phyloP scores from a whole-genome alignment of 371 early-diverging fungal species.

The Mucor circinelloides region DNA sequence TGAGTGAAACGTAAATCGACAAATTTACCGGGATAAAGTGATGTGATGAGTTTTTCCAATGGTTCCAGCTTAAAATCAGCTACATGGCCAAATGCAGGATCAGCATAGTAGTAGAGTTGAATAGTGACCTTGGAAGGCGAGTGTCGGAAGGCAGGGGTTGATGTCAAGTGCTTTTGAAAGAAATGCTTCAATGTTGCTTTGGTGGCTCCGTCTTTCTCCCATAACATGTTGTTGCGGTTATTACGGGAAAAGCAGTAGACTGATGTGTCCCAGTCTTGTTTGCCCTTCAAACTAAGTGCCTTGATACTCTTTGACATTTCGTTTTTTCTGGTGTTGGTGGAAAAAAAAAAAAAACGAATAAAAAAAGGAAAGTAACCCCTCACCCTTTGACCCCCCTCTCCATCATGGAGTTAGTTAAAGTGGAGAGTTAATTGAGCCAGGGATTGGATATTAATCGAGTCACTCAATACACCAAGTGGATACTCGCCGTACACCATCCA shows the following conservation, averaged over 20 bases:
- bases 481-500: too few relatives aligned
- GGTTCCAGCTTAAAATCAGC: slow-evolving; percentile 42
- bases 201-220: slow-evolving; percentile 55
- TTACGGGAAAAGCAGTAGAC: slow-evolving; percentile 51
- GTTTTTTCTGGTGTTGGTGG: background rate
- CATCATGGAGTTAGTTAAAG: background rate
- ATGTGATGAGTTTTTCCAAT: slow-evolving; percentile 41
- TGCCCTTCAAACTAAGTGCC: slow-evolving; percentile 52
- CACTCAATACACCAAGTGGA: background rate
- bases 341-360: background rate
- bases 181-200: slow-evolving; percentile 45
- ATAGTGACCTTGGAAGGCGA: slow-evolving; percentile 51
- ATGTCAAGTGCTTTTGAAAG: slow-evolving; percentile 53
- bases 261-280: slow-evolving; percentile 55
- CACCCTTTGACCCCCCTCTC: background rate
- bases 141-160: slow-evolving; percentile 53
- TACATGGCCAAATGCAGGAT: slow-evolving; percentile 38
- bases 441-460: background rate
- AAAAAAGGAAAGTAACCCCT: background rate
- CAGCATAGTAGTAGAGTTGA: slow-evolving; percentile 55
- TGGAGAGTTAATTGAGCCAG: background rate
- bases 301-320: slow-evolving; percentile 57
- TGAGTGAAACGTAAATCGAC: slow-evolving; percentile 46
- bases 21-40: slow-evolving; percentile 49
- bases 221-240: slow-evolving; percentile 48